These are phyloP conservation scores for Saccharum officinarum DNA, from an alignment of 176 grass and related monocot species.

Conservation along the genomic window DNA sequence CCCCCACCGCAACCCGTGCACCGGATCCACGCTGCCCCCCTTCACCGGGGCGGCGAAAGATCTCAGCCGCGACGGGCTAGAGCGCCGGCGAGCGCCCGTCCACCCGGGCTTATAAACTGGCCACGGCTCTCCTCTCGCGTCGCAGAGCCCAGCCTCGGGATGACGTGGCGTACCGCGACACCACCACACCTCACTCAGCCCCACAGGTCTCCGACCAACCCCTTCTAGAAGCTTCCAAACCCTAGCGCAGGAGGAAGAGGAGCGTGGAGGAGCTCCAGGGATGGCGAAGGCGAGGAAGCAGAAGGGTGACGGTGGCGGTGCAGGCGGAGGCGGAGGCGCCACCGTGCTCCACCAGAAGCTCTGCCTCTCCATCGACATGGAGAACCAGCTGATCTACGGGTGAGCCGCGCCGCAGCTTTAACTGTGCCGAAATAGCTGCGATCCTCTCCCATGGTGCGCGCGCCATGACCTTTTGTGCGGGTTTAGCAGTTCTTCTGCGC, in stretches of 20 bases:
- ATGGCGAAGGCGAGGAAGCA: conserved; percentile 97
- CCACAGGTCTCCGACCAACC: conserved; percentile 19
- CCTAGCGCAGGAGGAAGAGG: conserved; percentile 34
- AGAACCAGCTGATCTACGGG: conserved; percentile 80
- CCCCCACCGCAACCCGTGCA: conserved; percentile 2
- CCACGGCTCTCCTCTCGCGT: neutral
- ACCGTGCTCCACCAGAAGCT: conserved; percentile 95
- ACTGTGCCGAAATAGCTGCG: conserved; percentile 11
- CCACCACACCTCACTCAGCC: conserved; percentile 36
- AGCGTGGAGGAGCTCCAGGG: conserved; percentile 20
- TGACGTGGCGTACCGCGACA: conserved; percentile 43
- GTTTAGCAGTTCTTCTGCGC: conserved; percentile 29
- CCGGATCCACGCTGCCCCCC: conserved; percentile 32
- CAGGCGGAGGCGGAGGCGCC: conserved; percentile 57
- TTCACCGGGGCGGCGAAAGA: conserved; percentile 45
- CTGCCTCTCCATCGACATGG: conserved; percentile 95
- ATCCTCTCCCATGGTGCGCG: neutral
- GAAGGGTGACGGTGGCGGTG: conserved; percentile 62
- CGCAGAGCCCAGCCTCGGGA: conserved; percentile 15
- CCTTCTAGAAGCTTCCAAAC: conserved; percentile 39
- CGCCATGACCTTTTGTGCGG: conserved; percentile 11
- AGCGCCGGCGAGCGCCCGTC: conserved; percentile 44
- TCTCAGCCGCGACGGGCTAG: conserved; percentile 44
- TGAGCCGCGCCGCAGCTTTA: conserved; percentile 49
- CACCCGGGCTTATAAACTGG: conserved; percentile 24